Evolutionary conservation across 2,329 filamentous ascomycete species (phyloP).

Genomic region (Grosmannia clavigera): DNA sequence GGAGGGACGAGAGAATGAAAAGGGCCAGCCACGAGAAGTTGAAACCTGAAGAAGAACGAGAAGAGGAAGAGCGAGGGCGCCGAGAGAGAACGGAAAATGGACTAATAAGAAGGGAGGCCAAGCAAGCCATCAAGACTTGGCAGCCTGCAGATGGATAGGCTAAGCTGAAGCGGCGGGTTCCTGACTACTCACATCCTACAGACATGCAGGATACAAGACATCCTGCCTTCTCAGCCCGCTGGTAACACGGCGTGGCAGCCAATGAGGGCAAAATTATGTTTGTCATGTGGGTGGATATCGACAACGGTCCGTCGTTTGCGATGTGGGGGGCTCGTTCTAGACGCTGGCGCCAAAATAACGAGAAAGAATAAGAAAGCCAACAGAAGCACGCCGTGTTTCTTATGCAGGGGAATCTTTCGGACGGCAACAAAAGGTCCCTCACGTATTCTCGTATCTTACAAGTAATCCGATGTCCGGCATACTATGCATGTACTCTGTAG

Average conservation of each 20-base stretch:
- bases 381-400: neutral
- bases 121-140: neutral
- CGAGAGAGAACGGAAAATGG: neutral
- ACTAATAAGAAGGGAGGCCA: neutral
- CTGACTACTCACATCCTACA: too few species aligned
- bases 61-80: neutral
- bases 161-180: neutral
- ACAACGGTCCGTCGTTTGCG: neutral
- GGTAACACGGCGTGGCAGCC: neutral
- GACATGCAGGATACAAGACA: too few species aligned
- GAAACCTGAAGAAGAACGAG: neutral
- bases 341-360: neutral
- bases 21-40: neutral
- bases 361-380: neutral
- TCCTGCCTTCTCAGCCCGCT: neutral
- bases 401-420: too few species aligned
- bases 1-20: neutral
- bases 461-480: too few species aligned
- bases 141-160: neutral
- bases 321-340: neutral
- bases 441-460: too few species aligned
- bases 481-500: too few species aligned
- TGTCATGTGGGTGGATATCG: neutral
- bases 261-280: neutral
- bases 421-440: too few species aligned